phyloP scores from a whole-genome alignment of 1,139 yeast genomes.

The Candida frijolesensis region DNA sequence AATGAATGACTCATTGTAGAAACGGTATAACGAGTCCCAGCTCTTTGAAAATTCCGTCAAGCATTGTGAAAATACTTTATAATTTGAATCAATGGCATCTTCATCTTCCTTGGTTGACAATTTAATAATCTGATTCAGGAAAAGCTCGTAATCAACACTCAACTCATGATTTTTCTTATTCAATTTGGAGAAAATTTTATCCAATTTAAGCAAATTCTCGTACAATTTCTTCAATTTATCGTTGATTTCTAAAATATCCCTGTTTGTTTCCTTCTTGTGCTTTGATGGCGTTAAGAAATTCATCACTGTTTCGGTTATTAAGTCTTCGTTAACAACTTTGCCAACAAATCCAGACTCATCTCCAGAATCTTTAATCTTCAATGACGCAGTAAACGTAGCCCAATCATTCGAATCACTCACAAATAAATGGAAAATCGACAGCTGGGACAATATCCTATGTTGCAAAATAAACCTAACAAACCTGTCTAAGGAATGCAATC shows the following conservation, averaged over 20 bases:
- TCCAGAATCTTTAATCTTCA: conserved; percentile 42
- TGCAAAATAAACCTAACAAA: conserved; percentile 71
- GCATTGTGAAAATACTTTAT: conserved; percentile 43
- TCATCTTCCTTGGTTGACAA: conserved; percentile 47
- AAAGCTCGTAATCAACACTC: conserved; percentile 69
- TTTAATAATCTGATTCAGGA: conserved; percentile 69
- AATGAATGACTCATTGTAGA: conserved; percentile 78
- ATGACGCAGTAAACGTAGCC: conserved; percentile 73
- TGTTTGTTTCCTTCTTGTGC: conserved; percentile 66
- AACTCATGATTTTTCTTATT: conserved; percentile 74
- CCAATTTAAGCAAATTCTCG: conserved; percentile 78
- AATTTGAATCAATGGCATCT: conserved; percentile 30
- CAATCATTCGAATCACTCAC: conserved; percentile 78
- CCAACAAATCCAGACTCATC: conserved; percentile 30
- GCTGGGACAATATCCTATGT: conserved; percentile 72
- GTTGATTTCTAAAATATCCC: conserved; percentile 81
- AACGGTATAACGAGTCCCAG: conserved; percentile 51
- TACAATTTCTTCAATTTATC: conserved; percentile 82
- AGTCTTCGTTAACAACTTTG: conserved; percentile 57
- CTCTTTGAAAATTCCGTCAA: conserved; percentile 51
- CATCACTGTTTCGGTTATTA: conserved; percentile 83
- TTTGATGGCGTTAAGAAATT: conserved; percentile 83
- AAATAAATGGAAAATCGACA: conserved; percentile 74
- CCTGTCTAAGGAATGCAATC: conserved; percentile 82
- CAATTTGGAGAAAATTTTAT: conserved; percentile 73